These are phyloP conservation scores for Xylaria sp. DNA, from an alignment of 495 filamentous ascomycete species.

Conservation along the genomic window DNA sequence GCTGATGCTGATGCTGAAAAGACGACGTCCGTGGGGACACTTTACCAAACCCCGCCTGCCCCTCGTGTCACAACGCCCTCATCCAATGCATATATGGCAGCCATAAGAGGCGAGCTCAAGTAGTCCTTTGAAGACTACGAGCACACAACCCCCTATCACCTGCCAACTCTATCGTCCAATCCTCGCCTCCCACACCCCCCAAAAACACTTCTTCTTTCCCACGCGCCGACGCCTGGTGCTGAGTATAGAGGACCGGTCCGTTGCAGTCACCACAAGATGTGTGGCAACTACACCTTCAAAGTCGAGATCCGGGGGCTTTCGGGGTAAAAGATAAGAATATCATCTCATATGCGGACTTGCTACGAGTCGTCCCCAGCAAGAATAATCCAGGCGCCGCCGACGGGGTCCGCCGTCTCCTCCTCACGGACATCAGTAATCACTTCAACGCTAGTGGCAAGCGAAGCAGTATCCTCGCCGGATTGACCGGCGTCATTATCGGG, in stretches of 20 bases:
- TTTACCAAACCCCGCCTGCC: background rate
- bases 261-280: conserved; percentile 31
- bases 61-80: background rate
- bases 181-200: background rate
- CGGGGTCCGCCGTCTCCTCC: conserved; percentile 22
- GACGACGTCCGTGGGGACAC: background rate
- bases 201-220: background rate
- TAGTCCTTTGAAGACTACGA: conserved; percentile 24
- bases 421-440: conserved; percentile 9
- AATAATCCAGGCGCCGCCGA: conserved; percentile 46
- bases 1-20: conserved; percentile 10
- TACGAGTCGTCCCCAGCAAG: conserved; percentile 55
- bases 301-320: conserved; percentile 45
- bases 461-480: background rate
- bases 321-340: conserved; percentile 27
- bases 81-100: conserved; percentile 16
- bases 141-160: conserved; percentile 28
- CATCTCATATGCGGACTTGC: conserved; percentile 51
- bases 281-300: conserved; percentile 24
- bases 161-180: background rate
- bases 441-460: conserved; percentile 6
- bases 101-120: conserved; percentile 34
- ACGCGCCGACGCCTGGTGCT: conserved; percentile 29
- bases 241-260: conserved; percentile 47
- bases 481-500: conserved; percentile 11